Evolutionary conservation across 2,329 filamentous ascomycete genomes (phyloP).

Genomic region (Nemania diffusa): DNA sequence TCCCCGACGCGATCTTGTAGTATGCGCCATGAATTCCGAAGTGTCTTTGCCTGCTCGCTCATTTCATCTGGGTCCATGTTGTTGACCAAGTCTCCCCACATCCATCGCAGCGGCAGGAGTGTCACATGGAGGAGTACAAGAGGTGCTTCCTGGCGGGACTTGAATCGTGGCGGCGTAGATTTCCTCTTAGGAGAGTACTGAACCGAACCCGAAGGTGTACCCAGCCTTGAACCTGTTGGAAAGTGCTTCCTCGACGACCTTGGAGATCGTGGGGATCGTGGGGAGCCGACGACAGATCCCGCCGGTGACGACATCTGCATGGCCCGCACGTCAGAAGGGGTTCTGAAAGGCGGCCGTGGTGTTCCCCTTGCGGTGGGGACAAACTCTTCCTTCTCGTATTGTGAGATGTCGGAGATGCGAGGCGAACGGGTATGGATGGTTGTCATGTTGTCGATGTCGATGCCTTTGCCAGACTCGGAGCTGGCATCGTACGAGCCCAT

Average conservation of each 20-base stretch:
- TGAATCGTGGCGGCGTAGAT: slow-evolving; percentile 67
- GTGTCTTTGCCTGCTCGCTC: slow-evolving; percentile 57
- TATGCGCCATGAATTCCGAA: slow-evolving; percentile 72
- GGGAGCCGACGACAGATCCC: slow-evolving; percentile 63
- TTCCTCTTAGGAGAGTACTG: slow-evolving; percentile 66
- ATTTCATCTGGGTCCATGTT: slow-evolving; percentile 48
- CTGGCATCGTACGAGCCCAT: slow-evolving; percentile 60
- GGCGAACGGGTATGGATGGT: slow-evolving; percentile 52
- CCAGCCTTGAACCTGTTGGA: slow-evolving; percentile 65
- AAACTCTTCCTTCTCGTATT: slow-evolving; percentile 60
- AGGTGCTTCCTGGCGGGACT: slow-evolving; percentile 67
- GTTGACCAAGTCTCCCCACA: slow-evolving; percentile 68
- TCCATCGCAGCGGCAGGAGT: slow-evolving; percentile 74
- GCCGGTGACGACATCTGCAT: slow-evolving; percentile 78
- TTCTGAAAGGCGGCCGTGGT: slow-evolving; percentile 72
- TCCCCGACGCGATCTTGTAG: slow-evolving; percentile 77
- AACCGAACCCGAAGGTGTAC: slow-evolving; percentile 62
- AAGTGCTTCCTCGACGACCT: slow-evolving; percentile 60
- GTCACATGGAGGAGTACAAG: slow-evolving; percentile 83
- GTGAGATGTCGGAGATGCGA: slow-evolving; percentile 63
- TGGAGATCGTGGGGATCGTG: slow-evolving; percentile 67
- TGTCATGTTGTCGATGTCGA: slow-evolving; percentile 48
- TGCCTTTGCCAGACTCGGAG: slow-evolving; percentile 47
- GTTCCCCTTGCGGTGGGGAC: slow-evolving; percentile 67
- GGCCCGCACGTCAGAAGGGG: slow-evolving; percentile 74